phyloP scores from a whole-genome alignment of 306 rosid genomes.

The Castanea mollissima region DNA sequence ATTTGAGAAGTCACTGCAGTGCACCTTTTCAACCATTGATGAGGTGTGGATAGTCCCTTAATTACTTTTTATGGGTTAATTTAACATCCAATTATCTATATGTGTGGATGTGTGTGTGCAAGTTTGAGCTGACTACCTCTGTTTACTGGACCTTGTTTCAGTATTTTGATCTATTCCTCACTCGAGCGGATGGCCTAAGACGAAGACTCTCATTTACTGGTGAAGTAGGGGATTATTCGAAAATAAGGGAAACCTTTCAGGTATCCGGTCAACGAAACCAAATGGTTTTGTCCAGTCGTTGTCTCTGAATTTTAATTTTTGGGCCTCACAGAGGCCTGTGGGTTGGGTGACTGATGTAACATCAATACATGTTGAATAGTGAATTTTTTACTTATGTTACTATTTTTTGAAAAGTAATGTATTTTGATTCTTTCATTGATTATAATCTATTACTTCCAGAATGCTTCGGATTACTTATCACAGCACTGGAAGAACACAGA shows the following conservation, averaged over 20 bases:
- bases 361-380: not conserved
- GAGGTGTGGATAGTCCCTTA: constrained; percentile 51
- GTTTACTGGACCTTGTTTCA: constrained; percentile 34
- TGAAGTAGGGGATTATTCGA: constrained; percentile 45
- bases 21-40: constrained; percentile 65
- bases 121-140: not conserved
- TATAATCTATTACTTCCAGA: constrained; percentile 45
- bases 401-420: not conserved
- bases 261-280: constrained; percentile 25
- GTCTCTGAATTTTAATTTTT: not conserved
- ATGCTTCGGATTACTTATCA: constrained; percentile 73
- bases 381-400: not conserved
- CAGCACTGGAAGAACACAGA: constrained; percentile 78
- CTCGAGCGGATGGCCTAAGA: constrained; percentile 88
- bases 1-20: constrained; percentile 66
- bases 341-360: not conserved
- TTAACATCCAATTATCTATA: not conserved
- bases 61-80: not conserved
- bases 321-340: not conserved
- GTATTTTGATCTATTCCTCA: constrained; percentile 86
- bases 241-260: constrained; percentile 77
- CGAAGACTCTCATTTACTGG: constrained; percentile 55
- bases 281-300: not conserved
- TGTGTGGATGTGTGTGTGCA: not conserved
- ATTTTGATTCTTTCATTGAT: constrained; percentile 5